A percentile compares a stretch with the other conserved stretches of the same genome.
phyloP scores from a whole-genome alignment of 2,329 filamentous ascomycete genomes.

The Diaporthe capsici region DNA sequence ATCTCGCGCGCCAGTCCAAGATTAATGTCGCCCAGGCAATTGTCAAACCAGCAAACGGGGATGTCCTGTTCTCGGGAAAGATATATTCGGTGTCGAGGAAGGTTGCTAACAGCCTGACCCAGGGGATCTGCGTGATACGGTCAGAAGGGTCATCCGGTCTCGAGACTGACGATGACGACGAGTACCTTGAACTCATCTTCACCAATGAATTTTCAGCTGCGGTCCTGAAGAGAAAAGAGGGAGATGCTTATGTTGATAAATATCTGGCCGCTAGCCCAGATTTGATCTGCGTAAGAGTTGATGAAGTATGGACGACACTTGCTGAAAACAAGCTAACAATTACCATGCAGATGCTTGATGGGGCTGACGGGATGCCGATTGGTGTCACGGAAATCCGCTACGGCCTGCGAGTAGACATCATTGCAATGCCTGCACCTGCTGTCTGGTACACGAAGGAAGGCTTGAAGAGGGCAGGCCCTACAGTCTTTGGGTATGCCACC shows the following conservation, averaged over 20 bases:
- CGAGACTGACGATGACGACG: background rate
- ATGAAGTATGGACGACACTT: rapidly evolving
- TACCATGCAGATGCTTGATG: background rate
- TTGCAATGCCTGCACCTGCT: slow-evolving; percentile 1
- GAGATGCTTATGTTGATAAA: background rate
- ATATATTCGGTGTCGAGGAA: slow-evolving; percentile 2
- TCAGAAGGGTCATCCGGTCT: background rate
- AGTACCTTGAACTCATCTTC: background rate
- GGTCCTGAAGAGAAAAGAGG: background rate
- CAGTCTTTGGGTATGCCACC: slow-evolving; percentile 6
- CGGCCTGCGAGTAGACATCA: slow-evolving; percentile 1
- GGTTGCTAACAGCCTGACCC: background rate
- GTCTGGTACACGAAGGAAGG: slow-evolving; percentile 16
- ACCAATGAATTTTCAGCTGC: slow-evolving; percentile 15
- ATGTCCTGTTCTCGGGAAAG: background rate
- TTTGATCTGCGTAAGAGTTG: background rate
- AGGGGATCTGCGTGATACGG: slow-evolving; percentile 11
- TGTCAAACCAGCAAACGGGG: background rate
- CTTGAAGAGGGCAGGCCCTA: slow-evolving; percentile 6
- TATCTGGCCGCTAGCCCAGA: slow-evolving; percentile 11
- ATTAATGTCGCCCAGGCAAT: background rate
- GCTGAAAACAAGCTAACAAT: background rate
- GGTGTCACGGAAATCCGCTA: slow-evolving; percentile 21
- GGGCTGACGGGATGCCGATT: slow-evolving; percentile 21
- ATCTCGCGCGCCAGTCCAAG: background rate